Percentiles rank a stretch among this genome's conserved stretches.
Conservation (phyloP, 2,329 filamentous ascomycete species). For the Microthyrium microscopicum region DNA sequence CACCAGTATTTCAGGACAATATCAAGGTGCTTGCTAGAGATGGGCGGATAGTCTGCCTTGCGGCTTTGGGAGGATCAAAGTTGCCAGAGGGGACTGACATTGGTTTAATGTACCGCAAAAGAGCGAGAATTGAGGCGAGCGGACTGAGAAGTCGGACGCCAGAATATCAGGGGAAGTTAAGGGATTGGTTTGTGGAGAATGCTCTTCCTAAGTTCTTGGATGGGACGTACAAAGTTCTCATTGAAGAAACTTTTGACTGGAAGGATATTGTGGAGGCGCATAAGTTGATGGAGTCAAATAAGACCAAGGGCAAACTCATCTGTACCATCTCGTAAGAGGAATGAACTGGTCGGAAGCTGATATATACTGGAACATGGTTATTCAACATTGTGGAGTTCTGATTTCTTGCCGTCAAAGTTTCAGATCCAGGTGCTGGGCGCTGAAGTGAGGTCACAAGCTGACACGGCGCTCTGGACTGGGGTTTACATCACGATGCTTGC, state of each 20-base stretch:
- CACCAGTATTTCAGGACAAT: slow-evolving; percentile 64
- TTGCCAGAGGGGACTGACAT: slow-evolving; percentile 58
- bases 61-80: slow-evolving; percentile 52
- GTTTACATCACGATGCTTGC: too few species aligned
- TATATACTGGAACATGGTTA: too few species aligned
- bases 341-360: too few species aligned
- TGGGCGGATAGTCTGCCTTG: slow-evolving; percentile 59
- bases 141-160: slow-evolving; percentile 64
- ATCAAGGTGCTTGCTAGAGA: slow-evolving; percentile 60
- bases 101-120: slow-evolving; percentile 50
- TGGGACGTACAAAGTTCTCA: slow-evolving; percentile 54
- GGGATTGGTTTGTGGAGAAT: slow-evolving; percentile 52
- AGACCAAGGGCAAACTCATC: slow-evolving; percentile 34
- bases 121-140: slow-evolving; percentile 53
- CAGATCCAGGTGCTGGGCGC: too few species aligned
- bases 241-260: slow-evolving; percentile 73
- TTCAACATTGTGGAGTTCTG: too few species aligned
- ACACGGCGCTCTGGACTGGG: too few species aligned
- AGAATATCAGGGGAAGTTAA: slow-evolving; percentile 60
- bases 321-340: too few species aligned
- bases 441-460: too few species aligned
- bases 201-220: slow-evolving; percentile 55
- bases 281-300: slow-evolving; percentile 28
- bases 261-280: slow-evolving; percentile 42
- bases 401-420: too few species aligned